These are phyloP conservation scores for Thelonectria rubi DNA, from an alignment of 2,329 filamentous ascomycete species.

Conservation along the genomic window DNA sequence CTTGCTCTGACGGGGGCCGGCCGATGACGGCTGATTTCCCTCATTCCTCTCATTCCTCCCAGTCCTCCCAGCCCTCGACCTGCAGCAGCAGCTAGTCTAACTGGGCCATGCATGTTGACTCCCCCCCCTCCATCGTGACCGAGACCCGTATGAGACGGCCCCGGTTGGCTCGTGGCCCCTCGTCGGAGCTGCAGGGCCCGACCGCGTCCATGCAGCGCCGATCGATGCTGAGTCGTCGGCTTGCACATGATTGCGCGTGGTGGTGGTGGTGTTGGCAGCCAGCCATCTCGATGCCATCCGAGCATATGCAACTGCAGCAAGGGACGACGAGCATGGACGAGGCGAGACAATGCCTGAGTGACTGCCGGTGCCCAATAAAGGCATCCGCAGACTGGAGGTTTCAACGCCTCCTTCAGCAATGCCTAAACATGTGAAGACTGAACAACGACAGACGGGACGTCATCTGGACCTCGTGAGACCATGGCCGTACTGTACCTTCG, in stretches of 20 bases:
- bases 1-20: too few relatives aligned
- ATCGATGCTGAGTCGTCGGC: conserved; percentile 16
- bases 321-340: neutral
- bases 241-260: conserved; percentile 11
- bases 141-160: neutral
- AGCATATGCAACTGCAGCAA: too few relatives aligned
- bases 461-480: too few relatives aligned
- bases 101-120: too few relatives aligned
- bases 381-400: conserved; percentile 17
- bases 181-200: conserved; percentile 10
- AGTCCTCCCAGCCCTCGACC: too few relatives aligned
- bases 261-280: neutral
- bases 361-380: neutral
- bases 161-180: conserved; percentile 3
- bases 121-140: conserved; percentile 18
- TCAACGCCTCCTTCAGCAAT: conserved; percentile 8
- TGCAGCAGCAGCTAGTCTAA: neutral
- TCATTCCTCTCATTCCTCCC: too few relatives aligned
- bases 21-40: too few relatives aligned
- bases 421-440: conserved; percentile 19
- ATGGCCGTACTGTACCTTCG: too few relatives aligned
- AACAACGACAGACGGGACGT: neutral
- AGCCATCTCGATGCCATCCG: too few relatives aligned
- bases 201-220: conserved; percentile 15
- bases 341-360: neutral